A percentile compares a stretch with the other conserved stretches of the same genome.
These are phyloP conservation scores for Eucalyptus cloeziana DNA, from an alignment of 345 rosid genomes.

Conservation along the genomic window DNA sequence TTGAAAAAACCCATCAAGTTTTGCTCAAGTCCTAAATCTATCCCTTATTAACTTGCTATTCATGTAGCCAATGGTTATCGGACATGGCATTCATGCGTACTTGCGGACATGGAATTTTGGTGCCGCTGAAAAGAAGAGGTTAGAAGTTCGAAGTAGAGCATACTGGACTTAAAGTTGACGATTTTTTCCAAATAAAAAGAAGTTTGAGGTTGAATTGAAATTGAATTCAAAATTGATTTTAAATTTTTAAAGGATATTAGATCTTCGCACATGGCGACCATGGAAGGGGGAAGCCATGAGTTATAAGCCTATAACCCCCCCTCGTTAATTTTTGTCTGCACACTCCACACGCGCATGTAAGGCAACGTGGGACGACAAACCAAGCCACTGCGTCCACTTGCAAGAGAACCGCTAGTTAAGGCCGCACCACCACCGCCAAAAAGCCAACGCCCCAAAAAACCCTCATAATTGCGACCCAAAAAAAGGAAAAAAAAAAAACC, in stretches of 20 bases:
- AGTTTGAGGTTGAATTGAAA: background rate
- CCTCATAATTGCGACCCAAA: no score
- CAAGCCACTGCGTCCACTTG: background rate
- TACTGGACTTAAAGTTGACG: background rate
- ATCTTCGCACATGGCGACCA: background rate
- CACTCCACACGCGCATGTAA: background rate
- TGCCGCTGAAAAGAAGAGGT: no score
- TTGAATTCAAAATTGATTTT: no score
- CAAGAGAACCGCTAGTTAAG: background rate
- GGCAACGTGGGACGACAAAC: background rate
- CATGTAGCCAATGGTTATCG: accelerated
- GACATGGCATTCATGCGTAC: background rate
- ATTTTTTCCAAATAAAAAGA: background rate
- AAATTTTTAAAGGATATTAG: background rate
- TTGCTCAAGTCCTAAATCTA: accelerated
- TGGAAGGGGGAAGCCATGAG: background rate
- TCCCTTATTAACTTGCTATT: background rate
- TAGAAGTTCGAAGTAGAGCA: no score
- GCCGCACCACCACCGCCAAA: background rate
- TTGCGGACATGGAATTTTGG: background rate
- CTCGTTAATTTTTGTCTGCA: background rate
- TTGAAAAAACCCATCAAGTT: accelerated
- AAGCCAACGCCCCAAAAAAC: background rate
- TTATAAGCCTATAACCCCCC: background rate
- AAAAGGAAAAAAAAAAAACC: no score